Evolutionary conservation across 2,329 filamentous ascomycete species (phyloP).

Genomic region (Phaeosphaeriaceae sp.): DNA sequence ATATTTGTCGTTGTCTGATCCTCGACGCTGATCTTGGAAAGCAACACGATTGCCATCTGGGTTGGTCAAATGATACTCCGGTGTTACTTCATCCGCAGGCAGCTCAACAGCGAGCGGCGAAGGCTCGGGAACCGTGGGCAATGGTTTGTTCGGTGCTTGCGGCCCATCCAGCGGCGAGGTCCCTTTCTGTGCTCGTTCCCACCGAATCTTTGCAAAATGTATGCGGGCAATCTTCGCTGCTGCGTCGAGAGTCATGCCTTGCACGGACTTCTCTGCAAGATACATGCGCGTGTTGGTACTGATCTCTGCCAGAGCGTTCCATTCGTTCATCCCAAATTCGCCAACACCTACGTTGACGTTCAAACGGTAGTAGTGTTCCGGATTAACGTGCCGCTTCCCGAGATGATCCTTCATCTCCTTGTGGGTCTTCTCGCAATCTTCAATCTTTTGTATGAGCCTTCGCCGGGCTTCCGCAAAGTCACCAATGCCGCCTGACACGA

Average conservation of each 20-base stretch:
- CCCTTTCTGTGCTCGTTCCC: constrained; percentile 58
- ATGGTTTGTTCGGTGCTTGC: constrained; percentile 42
- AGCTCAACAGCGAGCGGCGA: constrained; percentile 63
- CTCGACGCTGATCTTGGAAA: constrained; percentile 39
- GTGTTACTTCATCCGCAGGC: constrained; percentile 61
- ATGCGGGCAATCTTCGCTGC: constrained; percentile 85
- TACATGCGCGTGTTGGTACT: constrained; percentile 90
- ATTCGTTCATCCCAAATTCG: constrained; percentile 99
- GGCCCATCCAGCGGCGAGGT: constrained; percentile 30
- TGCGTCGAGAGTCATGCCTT: constrained; percentile 77
- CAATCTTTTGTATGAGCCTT: constrained; percentile 87
- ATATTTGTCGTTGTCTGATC: constrained; percentile 58
- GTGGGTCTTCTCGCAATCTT: constrained; percentile 92
- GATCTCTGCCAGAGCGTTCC: constrained; percentile 92
- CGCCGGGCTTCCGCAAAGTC: constrained; percentile 90
- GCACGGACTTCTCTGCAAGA: constrained; percentile 74
- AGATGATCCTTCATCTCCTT: constrained; percentile 85
- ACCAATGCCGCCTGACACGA: constrained; percentile 73
- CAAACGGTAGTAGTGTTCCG: constrained; percentile 92
- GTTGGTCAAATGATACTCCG: constrained; percentile 33
- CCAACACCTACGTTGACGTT: constrained; percentile 96
- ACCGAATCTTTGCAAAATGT: constrained; percentile 74
- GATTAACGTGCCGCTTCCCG: constrained; percentile 77
- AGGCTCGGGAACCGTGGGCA: constrained; percentile 48
- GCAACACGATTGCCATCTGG: constrained; percentile 36